Evolutionary conservation across 148 eudicot genomes (phyloP), one percentile per base, ranked within the genome.

Genomic region (Nyssa sinensis): DNA sequence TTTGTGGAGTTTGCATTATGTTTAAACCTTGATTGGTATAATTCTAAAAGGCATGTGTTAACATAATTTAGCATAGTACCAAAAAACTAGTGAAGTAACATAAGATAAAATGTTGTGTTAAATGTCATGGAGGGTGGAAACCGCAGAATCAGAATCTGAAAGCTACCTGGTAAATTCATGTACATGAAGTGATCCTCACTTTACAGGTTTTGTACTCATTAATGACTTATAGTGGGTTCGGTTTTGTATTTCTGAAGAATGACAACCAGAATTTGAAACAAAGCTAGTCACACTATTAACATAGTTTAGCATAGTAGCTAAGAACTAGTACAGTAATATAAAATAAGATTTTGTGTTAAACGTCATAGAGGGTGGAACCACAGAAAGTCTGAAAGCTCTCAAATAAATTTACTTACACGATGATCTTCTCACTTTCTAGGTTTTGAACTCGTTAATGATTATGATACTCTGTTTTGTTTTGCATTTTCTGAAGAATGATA

Each of bases 401-500:
- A 32, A 7, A 31, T 64, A 32, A 16, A 2, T 34, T 33, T 14
- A 17, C 29, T 32, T 44, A 44, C 51, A 44, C 14, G 17, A 33
- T 64, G 34, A 39, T 31, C 11, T n/a, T n/a, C 39, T 64, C 25
- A 19, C 31, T 62, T 27, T 25, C 8, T 11, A 29, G 33, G 59
- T 82, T 67, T 21, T 71, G 13, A 28, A 21, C 66, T 68, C 59
- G 37, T 55, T 66, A 64, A 37, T 82, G 33, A 64, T 51, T 76
- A 25, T 68, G 7, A 34, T 76, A 16, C 24, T 39, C 34, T 30
- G 17, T 31, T 63, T 41, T 41, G 14, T 39, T 44, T 13, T 73
- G 69, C 61, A 28, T 49, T 59, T 80, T 31, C 23, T 81, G 73
- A 75, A 83, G 87, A 81, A 81, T 82, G 88, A 80, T 75, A 78